Evolutionary conservation across 306 rosid species (phyloP), one percentile per base, ranked within the genome.

Genomic region (Casuarina cunninghamiana): DNA sequence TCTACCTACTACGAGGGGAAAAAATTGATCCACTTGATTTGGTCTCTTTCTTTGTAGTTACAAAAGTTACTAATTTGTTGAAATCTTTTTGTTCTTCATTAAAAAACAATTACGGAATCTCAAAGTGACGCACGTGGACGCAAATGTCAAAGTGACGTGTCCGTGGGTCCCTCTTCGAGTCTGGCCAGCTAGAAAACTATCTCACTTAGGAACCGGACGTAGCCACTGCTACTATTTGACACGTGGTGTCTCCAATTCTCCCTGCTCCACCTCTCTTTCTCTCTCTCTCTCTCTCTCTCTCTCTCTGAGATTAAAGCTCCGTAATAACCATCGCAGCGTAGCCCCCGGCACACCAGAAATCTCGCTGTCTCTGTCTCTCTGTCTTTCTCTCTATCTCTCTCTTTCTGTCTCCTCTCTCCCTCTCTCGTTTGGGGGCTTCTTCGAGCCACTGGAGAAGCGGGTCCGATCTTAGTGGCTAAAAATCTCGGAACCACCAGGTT

Each of bases 181-280:
- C 83, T 79, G 78, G 86, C 53, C 53, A 46, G 39, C 50, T 15
- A 26, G 3, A 37, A 57, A 58, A 37, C 68, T 21, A 45, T 17
- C 53, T 8, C 48, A 5, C 84, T 70, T 77, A 65, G 41, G 87
- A 86, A 84, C 54, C 90, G 84, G 84, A 55, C 87, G 75, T 84
- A 53, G 61, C 21, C 37, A 0, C 45, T 5, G 6, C 63, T 44
- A 6, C 39, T 11, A 2, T 0, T 1, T 10, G 83, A 35, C 92
- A 88, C 92, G 84, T 86, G 86, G 72, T 49, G 5, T 1, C 11
- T 60, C 37, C 48, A 54, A 26, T 26, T 26, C 32, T 26, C 32
- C 32, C 32, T 26, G 32, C 32, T 26, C 32, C 32, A 26, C 32
- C 32, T 26, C 32, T 37, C 53, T 65, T 15, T 19, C 76, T 54